Conservation (phyloP, 257 asterid species). For the Anisodus acutangulus region DNA sequence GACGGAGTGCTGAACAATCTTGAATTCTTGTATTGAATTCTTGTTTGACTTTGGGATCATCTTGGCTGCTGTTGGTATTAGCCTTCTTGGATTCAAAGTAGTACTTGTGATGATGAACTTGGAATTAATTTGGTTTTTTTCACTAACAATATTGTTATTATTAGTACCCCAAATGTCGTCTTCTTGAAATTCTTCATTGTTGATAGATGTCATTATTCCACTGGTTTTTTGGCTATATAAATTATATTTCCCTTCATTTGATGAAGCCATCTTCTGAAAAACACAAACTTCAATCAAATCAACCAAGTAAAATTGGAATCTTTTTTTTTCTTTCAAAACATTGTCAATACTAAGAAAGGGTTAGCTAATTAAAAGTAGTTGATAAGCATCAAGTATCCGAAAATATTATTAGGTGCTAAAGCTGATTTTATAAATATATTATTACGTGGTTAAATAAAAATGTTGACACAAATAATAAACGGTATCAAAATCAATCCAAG, state of each 20-base stretch:
- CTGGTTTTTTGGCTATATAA: too few relatives aligned
- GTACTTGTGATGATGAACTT: neutral
- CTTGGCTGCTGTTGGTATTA: neutral
- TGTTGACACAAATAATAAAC: too few relatives aligned
- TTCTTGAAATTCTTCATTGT: slow-evolving; percentile 25
- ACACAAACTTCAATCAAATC: neutral
- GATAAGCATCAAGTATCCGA: too few relatives aligned
- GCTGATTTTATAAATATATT: too few relatives aligned
- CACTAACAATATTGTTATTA: neutral
- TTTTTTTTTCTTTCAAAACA: too few relatives aligned
- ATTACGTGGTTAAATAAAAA: too few relatives aligned
- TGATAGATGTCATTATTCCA: neutral
- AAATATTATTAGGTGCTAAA: too few relatives aligned
- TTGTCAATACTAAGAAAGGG: too few relatives aligned
- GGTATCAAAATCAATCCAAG: too few relatives aligned
- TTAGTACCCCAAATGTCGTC: slow-evolving; percentile 18
- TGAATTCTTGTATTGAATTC: neutral
- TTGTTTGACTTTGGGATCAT: slow-evolving; percentile 25
- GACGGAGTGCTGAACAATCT: neutral
- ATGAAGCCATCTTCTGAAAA: neutral
- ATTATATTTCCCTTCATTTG: neutral
- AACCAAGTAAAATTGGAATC: neutral
- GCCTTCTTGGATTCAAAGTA: neutral
- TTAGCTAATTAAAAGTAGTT: too few relatives aligned
- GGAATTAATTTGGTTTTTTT: neutral